phyloP scores from a whole-genome alignment of 2,329 filamentous ascomycete genomes.

The Phaeoacremonium minimum region DNA sequence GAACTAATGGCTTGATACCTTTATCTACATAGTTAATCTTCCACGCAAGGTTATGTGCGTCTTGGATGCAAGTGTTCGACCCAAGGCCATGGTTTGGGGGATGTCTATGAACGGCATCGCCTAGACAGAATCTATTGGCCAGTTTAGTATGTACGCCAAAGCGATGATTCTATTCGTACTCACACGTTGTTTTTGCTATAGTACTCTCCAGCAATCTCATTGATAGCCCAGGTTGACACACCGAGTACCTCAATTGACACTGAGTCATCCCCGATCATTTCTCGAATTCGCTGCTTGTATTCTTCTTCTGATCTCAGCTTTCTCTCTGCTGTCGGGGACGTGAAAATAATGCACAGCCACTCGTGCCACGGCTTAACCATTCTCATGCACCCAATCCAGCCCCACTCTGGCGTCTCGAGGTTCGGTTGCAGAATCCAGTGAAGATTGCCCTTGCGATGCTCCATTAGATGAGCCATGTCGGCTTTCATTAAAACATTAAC shows the following conservation, averaged over 20 bases:
- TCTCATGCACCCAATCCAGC: conserved; percentile 42
- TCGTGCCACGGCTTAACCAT: conserved; percentile 63
- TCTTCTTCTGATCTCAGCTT: no score
- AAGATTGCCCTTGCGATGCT: conserved; percentile 50
- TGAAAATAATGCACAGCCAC: conserved; percentile 50
- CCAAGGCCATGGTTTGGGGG: conserved; percentile 54
- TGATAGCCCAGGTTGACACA: conserved; percentile 55
- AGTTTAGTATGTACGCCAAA: background rate
- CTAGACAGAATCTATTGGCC: conserved; percentile 41
- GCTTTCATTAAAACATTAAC: conserved; percentile 33
- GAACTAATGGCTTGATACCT: no score
- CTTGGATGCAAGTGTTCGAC: conserved; percentile 55
- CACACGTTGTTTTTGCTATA: conserved; percentile 48
- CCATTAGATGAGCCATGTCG: conserved; percentile 44
- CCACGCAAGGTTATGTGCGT: conserved; percentile 53
- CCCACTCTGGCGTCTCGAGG: conserved; percentile 43
- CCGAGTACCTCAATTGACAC: conserved; percentile 45
- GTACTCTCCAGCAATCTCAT: conserved; percentile 54
- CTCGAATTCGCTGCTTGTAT: conserved; percentile 36
- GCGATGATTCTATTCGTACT: conserved; percentile 11
- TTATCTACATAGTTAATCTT: conserved; percentile 50
- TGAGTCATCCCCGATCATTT: conserved; percentile 52
- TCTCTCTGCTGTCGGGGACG: no score
- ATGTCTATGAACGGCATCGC: conserved; percentile 55
- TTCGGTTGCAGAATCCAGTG: conserved; percentile 58